Conservation (phyloP, 768 basidiomycete species). For the Saitozyma podzolica region DNA sequence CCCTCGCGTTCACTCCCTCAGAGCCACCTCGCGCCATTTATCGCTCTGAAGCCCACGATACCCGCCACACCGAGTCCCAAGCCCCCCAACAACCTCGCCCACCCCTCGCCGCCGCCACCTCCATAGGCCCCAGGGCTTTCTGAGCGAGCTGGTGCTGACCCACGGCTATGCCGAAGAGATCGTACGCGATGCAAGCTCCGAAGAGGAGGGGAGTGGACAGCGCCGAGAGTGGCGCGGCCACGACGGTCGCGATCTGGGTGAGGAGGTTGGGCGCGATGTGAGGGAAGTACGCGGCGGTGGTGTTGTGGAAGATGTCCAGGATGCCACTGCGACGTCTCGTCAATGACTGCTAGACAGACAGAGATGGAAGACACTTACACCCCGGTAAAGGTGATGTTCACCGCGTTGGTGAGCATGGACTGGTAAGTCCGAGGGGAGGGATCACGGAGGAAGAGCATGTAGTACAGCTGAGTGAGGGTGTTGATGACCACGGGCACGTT, state of each 20-base stretch:
- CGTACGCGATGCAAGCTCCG: constrained; percentile 39
- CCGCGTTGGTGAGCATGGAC: constrained; percentile 40
- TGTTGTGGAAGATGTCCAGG: constrained; percentile 48
- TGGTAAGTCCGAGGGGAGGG: constrained; percentile 34
- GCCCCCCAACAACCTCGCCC: constrained; percentile 39
- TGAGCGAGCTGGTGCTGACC: constrained; percentile 42
- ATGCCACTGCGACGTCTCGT: constrained; percentile 15
- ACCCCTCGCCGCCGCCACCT: constrained; percentile 43
- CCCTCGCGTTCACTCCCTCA: constrained; percentile 4
- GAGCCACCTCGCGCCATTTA: constrained; percentile 31
- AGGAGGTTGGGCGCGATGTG: constrained; percentile 35
- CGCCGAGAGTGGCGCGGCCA: constrained; percentile 37
- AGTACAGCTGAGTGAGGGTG: constrained; percentile 44
- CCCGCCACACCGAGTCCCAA: constrained; percentile 31
- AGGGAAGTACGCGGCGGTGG: constrained; percentile 39
- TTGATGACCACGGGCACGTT: constrained; percentile 46
- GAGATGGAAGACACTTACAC: constrained; percentile 27
- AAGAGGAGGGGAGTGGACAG: constrained; percentile 35
- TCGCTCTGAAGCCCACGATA: constrained; percentile 33
- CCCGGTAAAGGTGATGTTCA: constrained; percentile 48
- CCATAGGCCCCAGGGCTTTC: constrained; percentile 28
- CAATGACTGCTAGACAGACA: not conserved
- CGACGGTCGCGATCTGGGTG: constrained; percentile 28
- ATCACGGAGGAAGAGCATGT: constrained; percentile 36
- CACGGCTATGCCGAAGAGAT: constrained; percentile 37